phyloP scores from a whole-genome alignment of 192 early-diverging fungal species.

The Umbelopsis ramanniana region DNA sequence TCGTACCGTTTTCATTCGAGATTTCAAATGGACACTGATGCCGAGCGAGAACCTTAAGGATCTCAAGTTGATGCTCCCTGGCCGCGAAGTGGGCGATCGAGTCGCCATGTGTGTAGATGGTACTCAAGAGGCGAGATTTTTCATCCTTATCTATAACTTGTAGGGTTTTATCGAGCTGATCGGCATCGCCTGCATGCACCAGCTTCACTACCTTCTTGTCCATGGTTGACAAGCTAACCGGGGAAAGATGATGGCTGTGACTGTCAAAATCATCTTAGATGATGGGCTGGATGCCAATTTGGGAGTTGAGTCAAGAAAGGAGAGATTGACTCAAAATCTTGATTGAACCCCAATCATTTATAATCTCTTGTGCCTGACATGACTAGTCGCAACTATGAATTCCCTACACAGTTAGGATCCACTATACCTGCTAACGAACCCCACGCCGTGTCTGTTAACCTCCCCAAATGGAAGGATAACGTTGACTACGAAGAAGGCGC shows the following conservation, averaged over 20 bases:
- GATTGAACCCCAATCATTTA: too few species aligned
- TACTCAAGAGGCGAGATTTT: conserved; percentile 1
- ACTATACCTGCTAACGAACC: conserved; percentile 76
- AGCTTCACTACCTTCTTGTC: conserved; percentile 15
- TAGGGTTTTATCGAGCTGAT: neutral
- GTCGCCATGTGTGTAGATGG: conserved; percentile 38
- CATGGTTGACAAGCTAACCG: neutral
- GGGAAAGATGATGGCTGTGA: neutral
- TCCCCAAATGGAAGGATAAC: conserved; percentile 91
- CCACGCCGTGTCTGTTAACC: conserved; percentile 88
- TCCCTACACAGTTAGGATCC: conserved; percentile 58
- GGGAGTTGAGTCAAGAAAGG: neutral
- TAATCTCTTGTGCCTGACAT: neutral
- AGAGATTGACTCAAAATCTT: neutral
- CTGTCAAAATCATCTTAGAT: conserved; percentile 9
- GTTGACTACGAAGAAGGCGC: conserved; percentile 93
- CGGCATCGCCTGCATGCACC: neutral
- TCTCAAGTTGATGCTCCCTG: conserved; percentile 25
- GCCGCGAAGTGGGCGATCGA: conserved; percentile 51
- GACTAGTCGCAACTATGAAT: neutral
- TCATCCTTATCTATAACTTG: neutral
- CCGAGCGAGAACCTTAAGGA: conserved; percentile 27
- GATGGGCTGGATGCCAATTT: neutral
- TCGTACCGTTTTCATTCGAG: conserved; percentile 46
- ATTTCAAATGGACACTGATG: conserved; percentile 28